Evolutionary conservation across 2,329 filamentous ascomycete genomes (phyloP).

Genomic region (Xylariaceae sp.): DNA sequence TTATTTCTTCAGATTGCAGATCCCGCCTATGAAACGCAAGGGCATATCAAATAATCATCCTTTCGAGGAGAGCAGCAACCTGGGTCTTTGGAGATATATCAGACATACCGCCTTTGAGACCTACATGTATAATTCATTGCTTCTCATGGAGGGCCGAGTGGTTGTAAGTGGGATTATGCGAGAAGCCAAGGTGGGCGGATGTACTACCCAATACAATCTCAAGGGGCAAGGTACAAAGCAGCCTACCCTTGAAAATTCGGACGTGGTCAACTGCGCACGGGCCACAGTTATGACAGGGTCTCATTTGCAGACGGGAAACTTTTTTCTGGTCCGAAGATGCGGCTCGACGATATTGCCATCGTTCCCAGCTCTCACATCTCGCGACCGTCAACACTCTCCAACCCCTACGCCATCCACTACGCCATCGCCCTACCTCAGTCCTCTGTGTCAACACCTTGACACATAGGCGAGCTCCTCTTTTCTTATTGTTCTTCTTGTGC

Average conservation of each 20-base stretch:
- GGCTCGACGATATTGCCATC: constrained; percentile 7
- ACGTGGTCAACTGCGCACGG: constrained; percentile 5
- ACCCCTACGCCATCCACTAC: background rate
- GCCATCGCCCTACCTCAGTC: too few relatives aligned
- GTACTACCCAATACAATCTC: too few relatives aligned
- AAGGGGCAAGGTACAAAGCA: background rate
- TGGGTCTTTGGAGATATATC: too few relatives aligned
- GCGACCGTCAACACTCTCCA: constrained; percentile 7
- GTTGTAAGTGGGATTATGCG: too few relatives aligned
- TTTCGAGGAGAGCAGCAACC: too few relatives aligned
- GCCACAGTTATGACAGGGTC: constrained; percentile 6
- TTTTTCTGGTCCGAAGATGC: constrained; percentile 15
- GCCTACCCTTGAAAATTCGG: background rate
- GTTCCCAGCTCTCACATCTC: constrained; percentile 7
- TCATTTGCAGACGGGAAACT: constrained; percentile 15
- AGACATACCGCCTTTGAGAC: too few relatives aligned
- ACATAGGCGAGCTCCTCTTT: background rate
- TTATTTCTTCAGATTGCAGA: too few relatives aligned
- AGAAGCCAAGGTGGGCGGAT: too few relatives aligned
- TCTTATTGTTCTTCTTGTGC: constrained; percentile 12
- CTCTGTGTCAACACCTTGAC: background rate
- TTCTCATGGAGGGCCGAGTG: too few relatives aligned
- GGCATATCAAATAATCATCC: too few relatives aligned
- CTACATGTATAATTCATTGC: too few relatives aligned
- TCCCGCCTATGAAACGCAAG: too few relatives aligned